Evolutionary conservation across 352 stramenopile genomes (phyloP).

Genomic region (Pythium periplocum): DNA sequence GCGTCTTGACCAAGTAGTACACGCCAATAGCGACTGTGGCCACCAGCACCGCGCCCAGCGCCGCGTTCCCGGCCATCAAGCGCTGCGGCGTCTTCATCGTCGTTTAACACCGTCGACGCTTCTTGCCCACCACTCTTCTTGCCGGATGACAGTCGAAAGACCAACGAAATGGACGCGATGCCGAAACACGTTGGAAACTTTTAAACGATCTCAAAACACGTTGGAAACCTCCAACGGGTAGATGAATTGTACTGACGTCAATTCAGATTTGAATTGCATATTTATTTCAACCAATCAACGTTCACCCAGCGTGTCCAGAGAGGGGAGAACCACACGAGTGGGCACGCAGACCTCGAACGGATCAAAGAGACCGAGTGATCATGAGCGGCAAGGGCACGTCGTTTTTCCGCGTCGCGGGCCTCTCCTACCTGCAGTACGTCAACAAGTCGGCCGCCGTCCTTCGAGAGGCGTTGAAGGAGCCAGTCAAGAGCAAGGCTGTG

Average conservation of each 20-base stretch:
- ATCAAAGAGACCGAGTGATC: slow-evolving; percentile 12
- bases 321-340: slow-evolving; percentile 19
- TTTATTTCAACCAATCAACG: slow-evolving; percentile 12
- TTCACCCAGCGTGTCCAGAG: background rate
- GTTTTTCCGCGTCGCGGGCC: slow-evolving; percentile 79
- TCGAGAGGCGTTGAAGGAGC: slow-evolving; percentile 76
- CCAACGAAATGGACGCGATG: slow-evolving; percentile 9
- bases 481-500: slow-evolving; percentile 79
- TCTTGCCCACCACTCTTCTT: no score
- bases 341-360: background rate
- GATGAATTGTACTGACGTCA: slow-evolving; percentile 12
- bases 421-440: slow-evolving; percentile 88
- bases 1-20: slow-evolving; percentile 27
- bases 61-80: slow-evolving; percentile 13
- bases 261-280: slow-evolving; percentile 12
- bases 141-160: background rate
- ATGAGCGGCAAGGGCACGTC: slow-evolving; percentile 81
- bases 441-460: slow-evolving; percentile 80
- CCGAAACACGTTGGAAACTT: slow-evolving; percentile 6
- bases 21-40: slow-evolving; percentile 38
- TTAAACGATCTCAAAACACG: background rate
- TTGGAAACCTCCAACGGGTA: background rate
- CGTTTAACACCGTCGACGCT: background rate
- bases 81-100: slow-evolving; percentile 17
- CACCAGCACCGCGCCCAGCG: slow-evolving; percentile 44